These are phyloP conservation scores for Simplicillium aogashimaense DNA, from an alignment of 2,329 filamentous ascomycete species.

Conservation along the genomic window DNA sequence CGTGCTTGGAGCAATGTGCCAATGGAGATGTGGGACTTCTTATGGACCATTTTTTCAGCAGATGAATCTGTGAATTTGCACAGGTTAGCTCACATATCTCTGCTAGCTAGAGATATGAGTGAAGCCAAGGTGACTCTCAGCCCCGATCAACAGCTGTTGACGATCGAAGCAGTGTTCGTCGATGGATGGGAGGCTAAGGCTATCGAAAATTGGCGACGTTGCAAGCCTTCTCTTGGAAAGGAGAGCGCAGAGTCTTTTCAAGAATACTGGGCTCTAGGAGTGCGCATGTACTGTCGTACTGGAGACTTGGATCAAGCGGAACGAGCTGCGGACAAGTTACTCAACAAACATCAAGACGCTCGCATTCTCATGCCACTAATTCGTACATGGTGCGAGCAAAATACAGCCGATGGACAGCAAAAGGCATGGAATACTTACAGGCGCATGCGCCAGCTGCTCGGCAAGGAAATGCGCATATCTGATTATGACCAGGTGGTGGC, in stretches of 20 bases:
- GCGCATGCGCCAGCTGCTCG: constrained; percentile 51
- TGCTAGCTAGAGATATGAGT: constrained; percentile 56
- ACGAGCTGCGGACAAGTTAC: constrained; percentile 42
- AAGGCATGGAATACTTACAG: constrained; percentile 61
- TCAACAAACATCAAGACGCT: constrained; percentile 37
- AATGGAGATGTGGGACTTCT: constrained; percentile 46
- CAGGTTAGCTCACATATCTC: constrained; percentile 50
- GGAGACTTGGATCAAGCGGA: constrained; percentile 52
- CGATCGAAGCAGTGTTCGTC: constrained; percentile 59
- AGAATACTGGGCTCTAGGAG: constrained; percentile 55
- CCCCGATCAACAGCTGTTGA: constrained; percentile 50
- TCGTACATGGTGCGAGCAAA: constrained; percentile 48
- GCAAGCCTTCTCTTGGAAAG: constrained; percentile 40
- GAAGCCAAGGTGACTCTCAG: constrained; percentile 44
- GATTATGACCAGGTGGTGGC: constrained; percentile 71
- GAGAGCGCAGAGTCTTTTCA: constrained; percentile 32
- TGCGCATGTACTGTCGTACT: constrained; percentile 50
- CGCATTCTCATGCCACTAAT: constrained; percentile 61
- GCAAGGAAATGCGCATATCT: constrained; percentile 51
- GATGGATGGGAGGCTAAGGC: constrained; percentile 51
- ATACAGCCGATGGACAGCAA: constrained; percentile 32
- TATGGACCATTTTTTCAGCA: constrained; percentile 55
- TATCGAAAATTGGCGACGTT: constrained; percentile 53
- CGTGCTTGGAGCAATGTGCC: constrained; percentile 46
- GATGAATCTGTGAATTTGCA: constrained; percentile 39